Evolutionary conservation across 83 land plant species (phyloP), one percentile per base, ranked within the genome.

Genomic region (Diphasiastrum complanatum): DNA sequence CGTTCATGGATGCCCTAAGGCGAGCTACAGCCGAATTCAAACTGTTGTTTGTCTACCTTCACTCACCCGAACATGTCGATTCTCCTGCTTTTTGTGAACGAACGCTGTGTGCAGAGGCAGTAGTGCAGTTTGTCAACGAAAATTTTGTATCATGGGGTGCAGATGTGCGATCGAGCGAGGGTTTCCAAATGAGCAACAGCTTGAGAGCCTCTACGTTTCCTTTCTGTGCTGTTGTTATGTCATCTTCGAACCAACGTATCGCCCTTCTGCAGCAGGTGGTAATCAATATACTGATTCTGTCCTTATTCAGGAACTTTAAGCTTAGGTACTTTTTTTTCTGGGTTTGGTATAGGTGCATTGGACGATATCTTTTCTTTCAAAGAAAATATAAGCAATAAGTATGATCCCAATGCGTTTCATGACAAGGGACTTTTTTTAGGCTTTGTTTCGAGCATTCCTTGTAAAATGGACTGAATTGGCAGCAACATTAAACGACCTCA

Each of bases 111-210:
- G 61, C 79, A 3, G 81, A 82, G 45, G 57, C 47, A 0, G 62
- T 95, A 29, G 73, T 81, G 28, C 79, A 75, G 20, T 89, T 83
- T 64, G 61, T 95, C 35, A 95, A 85, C 64, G 85, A 86, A 74
- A 89, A 95, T 52, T 95, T 95, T 63, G 86, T 95, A 26, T 32
- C 81, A 11, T 95, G 96, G 99, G 99, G 92, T 23, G 99, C 86
- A 35, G 89, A 83, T 49, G 76, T 95, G n/a, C 69, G 89, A 59
- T 47, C 82, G 29, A 86, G 78, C 47, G 99, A 95, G 50, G 99
- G 96, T 29, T 95, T 86, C 36, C 89, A 84, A 75, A 89, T 89
- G 99, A 87, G 88, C 71, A 89, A 89, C 54, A 95, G 92, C 74
- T 74, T 95, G 65, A 95, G 89, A 68, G 99, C 96, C 0, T 95